Evolutionary conservation across 2,329 filamentous ascomycete genomes (phyloP), one percentile per base, ranked within the genome.

Genomic region (Apiospora arundinis): DNA sequence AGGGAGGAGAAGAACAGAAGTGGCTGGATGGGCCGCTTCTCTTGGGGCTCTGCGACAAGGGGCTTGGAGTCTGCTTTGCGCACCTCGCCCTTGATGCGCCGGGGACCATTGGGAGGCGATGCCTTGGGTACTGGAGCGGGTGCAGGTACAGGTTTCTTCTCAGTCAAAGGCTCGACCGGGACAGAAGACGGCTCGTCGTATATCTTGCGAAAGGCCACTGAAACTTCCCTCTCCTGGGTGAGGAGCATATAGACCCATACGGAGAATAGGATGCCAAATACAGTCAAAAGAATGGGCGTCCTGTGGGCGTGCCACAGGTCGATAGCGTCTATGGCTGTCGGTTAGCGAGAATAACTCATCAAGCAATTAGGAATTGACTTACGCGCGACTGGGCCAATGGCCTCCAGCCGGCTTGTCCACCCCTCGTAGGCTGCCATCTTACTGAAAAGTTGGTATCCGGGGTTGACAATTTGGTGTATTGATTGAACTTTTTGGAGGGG

Each of bases 1-100:
- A 98, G 85, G 0, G 95, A 97, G 2, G 94, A 95, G 84, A 93
- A 98, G 84, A 98, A 98, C 44, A 98, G 83, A 21, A 97, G 82
- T 2, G 93, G 88, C 79, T 95, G 92, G 70, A 95, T 87, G 68
- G 86, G 87, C 37, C 84, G 80, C 14, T 75, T 76, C 52, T 83
- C 42, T 70, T 81, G 81, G 63, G 70, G 25, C 60, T 73, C 70
- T 69, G 76, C 74, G 52, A 71, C 72, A 73, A 78, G 74, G 72
- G 80, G 80, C 74, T 80, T 77, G 14, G 46, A 42, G 48, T 77
- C 80, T 66, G 80, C 73, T 72, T 79, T 85, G 60, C 75, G 77
- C 68, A 78, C 68, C 65, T 82, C 83, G 69, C 84, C 84, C 73
- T 87, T 86, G 72, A 88, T 87, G 70, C 86, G 82, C 72, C 82